These are phyloP conservation scores for Talaromyces marneffei DNA, from an alignment of 2,329 filamentous ascomycete genomes.

Conservation along the genomic window DNA sequence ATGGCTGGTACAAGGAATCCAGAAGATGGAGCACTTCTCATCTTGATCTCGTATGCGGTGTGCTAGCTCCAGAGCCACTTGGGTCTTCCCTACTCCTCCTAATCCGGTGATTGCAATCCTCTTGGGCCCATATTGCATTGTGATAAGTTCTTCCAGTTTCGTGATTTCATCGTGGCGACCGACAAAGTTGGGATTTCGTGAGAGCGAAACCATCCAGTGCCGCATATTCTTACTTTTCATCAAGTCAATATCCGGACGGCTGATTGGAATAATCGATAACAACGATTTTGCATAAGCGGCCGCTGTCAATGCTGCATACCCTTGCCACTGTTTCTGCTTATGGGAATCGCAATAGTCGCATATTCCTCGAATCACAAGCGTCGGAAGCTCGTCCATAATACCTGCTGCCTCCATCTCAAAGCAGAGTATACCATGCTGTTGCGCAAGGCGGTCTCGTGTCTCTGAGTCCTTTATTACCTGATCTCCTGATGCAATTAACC, in stretches of 20 bases:
- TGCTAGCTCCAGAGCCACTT: constrained; percentile 17
- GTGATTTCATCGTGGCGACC: constrained; percentile 14
- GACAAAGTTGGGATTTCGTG: constrained; percentile 14
- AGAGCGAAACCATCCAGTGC: constrained; percentile 19
- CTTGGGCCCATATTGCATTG: background rate
- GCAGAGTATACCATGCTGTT: constrained; percentile 15
- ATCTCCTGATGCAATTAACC: too few relatives aligned
- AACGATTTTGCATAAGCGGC: constrained; percentile 21
- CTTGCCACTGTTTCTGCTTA: constrained; percentile 35
- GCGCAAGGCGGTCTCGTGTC: background rate
- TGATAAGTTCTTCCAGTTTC: constrained; percentile 8
- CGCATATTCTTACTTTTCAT: constrained; percentile 1
- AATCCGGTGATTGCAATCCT: constrained; percentile 15
- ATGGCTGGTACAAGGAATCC: constrained; percentile 11
- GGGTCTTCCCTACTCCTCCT: constrained; percentile 18
- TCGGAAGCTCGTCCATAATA: constrained; percentile 24
- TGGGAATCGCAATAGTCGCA: too few relatives aligned
- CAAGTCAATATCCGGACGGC: background rate
- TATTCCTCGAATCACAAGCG: constrained; percentile 24
- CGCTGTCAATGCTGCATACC: constrained; percentile 26
- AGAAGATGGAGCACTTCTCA: constrained; percentile 9
- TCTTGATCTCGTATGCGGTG: background rate
- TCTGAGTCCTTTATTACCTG: too few relatives aligned
- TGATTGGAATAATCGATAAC: constrained; percentile 4
- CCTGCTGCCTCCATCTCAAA: constrained; percentile 31